A percentile compares a stretch with the other conserved stretches of the same genome.
phyloP scores from a whole-genome alignment of 176 grass and related monocot genomes.

The Rhipidocladum racemiflorum region DNA sequence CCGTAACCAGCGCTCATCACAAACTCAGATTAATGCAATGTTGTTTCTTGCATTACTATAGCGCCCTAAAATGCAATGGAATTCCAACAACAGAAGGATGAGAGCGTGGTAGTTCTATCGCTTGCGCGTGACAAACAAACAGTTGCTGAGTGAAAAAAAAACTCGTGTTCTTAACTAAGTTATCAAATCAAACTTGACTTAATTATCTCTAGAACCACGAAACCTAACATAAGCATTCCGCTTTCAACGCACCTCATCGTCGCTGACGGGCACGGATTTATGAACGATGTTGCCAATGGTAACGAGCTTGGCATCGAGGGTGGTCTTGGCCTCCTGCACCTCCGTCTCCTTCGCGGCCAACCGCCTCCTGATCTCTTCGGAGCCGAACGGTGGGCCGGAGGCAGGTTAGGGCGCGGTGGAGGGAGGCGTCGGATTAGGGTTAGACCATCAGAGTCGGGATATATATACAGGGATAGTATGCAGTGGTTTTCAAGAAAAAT shows the following conservation, averaged over 20 bases:
- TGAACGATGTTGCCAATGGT: constrained; percentile 87
- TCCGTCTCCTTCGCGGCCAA: constrained; percentile 63
- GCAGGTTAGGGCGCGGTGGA: no score
- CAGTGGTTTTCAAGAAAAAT: no score
- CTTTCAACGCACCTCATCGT: constrained; percentile 52
- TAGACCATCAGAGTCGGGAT: no score
- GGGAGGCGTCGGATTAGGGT: no score
- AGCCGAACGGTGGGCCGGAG: no score
- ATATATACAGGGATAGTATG: no score
- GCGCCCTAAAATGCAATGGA: background rate
- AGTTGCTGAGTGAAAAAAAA: background rate
- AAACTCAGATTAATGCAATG: background rate
- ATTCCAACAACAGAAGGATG: background rate
- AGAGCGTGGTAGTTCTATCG: background rate
- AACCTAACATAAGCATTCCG: background rate
- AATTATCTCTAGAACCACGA: background rate
- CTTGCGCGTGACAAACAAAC: background rate
- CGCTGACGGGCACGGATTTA: constrained; percentile 59
- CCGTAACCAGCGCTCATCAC: no score
- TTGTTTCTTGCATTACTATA: background rate
- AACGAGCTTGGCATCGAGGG: constrained; percentile 57
- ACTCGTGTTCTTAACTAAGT: background rate
- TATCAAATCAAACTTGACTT: background rate
- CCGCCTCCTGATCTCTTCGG: constrained; percentile 73
- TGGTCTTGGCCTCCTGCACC: constrained; percentile 83